Conservation (phyloP, 345 rosid genomes). For the Capsella bursapastoris region DNA sequence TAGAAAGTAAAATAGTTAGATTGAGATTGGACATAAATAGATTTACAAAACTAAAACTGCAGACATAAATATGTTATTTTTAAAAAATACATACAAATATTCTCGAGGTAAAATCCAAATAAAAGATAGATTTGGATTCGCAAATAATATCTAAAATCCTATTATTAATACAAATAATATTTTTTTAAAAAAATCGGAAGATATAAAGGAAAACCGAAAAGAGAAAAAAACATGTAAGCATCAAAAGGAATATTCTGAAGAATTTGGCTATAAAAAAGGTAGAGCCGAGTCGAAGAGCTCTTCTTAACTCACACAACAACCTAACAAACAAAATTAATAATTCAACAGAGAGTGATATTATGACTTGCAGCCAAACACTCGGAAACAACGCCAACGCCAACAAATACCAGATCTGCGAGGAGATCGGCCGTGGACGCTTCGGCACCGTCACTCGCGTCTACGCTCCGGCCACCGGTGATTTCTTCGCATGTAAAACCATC, state of each 20-base stretch:
- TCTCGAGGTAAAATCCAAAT: background rate
- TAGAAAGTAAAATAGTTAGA: too few species aligned
- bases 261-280: constrained; percentile 34
- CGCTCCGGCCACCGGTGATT: constrained; percentile 49
- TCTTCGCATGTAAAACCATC: constrained; percentile 73
- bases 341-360: background rate
- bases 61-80: too few species aligned
- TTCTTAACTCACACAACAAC: constrained; percentile 4
- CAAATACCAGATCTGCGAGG: constrained; percentile 68
- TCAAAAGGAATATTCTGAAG: constrained; percentile 39
- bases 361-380: constrained; percentile 45
- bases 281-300: background rate
- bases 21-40: too few species aligned
- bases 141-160: background rate
- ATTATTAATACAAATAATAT: background rate
- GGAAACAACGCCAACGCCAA: constrained; percentile 31
- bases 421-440: constrained; percentile 83
- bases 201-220: background rate
- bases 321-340: background rate
- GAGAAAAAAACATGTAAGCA: constrained; percentile 22
- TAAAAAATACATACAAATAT: background rate
- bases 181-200: too few species aligned
- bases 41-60: too few species aligned
- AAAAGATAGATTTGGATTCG: background rate
- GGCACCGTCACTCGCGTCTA: constrained; percentile 66